These are phyloP conservation scores for Evernia prunastri DNA, from an alignment of 495 filamentous ascomycete genomes.

Conservation along the genomic window DNA sequence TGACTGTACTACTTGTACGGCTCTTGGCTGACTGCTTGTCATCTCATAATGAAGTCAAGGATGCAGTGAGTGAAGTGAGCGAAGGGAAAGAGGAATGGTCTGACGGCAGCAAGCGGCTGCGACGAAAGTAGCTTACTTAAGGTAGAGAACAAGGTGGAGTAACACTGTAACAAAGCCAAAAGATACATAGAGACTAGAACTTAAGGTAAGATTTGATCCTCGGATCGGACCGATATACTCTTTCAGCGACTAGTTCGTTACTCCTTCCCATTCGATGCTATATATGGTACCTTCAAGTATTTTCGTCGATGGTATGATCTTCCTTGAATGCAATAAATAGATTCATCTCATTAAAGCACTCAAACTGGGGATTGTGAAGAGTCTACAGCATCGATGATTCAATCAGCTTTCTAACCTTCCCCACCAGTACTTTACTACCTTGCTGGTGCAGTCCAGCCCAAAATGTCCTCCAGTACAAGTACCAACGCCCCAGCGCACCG, in stretches of 20 bases:
- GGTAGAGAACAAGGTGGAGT: no score
- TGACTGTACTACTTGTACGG: neutral
- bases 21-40: neutral
- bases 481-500: slow-evolving; percentile 55
- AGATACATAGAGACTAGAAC: no score
- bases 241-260: no score
- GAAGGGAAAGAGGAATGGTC: no score
- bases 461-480: slow-evolving; percentile 13
- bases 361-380: neutral
- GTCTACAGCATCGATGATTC: neutral
- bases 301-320: neutral
- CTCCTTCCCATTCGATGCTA: no score
- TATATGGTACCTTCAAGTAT: neutral
- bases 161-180: no score
- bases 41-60: neutral
- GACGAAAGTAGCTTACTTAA: no score
- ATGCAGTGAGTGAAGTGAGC: no score
- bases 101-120: no score
- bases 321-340: neutral
- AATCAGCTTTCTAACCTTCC: neutral
- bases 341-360: no score
- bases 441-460: neutral
- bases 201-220: no score
- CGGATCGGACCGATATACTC: neutral
- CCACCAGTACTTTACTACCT: neutral